Evolutionary conservation across 257 asterid species (phyloP).

Genomic region (Forsythia suspensa): DNA sequence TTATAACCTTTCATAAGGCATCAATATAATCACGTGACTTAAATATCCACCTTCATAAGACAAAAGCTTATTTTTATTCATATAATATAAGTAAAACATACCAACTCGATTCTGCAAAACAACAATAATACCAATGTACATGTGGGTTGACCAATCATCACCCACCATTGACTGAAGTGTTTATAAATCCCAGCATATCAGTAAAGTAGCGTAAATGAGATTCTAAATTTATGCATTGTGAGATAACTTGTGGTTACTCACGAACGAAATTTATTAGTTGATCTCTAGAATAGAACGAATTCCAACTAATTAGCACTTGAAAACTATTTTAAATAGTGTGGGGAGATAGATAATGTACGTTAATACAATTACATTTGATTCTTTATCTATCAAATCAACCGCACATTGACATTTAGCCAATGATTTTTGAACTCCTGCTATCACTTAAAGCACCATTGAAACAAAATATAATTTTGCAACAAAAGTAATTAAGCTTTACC

Average conservation of each 20-base stretch:
- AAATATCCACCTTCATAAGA: neutral
- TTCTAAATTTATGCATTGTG: constrained; percentile 14
- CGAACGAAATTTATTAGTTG: constrained; percentile 15
- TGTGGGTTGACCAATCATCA: constrained; percentile 53
- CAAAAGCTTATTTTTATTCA: constrained; percentile 2
- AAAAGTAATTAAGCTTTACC: neutral
- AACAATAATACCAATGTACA: constrained; percentile 71
- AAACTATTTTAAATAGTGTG: neutral
- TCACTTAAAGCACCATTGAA: neutral
- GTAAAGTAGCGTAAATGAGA: constrained; percentile 19
- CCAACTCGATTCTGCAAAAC: constrained; percentile 87
- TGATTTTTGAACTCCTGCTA: neutral
- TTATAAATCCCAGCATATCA: constrained; percentile 53
- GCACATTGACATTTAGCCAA: neutral
- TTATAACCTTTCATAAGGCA: neutral
- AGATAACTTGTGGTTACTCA: constrained; percentile 16
- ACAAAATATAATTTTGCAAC: neutral
- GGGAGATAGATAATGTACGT: neutral
- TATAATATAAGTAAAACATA: constrained; percentile 27
- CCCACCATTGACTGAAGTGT: constrained; percentile 41
- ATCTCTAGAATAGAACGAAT: constrained; percentile 9
- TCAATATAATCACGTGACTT: neutral
- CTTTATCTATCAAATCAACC: neutral
- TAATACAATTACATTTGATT: neutral
- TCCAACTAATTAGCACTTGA: constrained; percentile 14